Percentiles rank a stretch among this genome's conserved stretches.
These are phyloP conservation scores for Pseudogymnoascus destructans DNA, from an alignment of 2,329 filamentous ascomycete genomes.

Conservation along the genomic window DNA sequence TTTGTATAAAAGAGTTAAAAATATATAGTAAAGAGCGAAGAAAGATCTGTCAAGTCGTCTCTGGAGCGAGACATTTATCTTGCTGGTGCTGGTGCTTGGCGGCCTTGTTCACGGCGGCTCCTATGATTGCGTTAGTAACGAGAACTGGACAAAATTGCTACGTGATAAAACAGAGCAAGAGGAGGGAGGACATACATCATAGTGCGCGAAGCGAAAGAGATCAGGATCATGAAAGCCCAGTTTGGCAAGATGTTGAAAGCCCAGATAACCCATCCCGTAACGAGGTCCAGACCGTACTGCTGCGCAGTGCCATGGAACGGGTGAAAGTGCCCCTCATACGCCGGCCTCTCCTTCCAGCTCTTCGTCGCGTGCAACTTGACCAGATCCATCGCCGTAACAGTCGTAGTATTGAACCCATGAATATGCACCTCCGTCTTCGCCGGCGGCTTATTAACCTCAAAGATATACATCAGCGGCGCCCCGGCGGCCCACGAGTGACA, in stretches of 20 bases:
- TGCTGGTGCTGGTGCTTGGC: neutral
- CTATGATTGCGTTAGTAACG: neutral
- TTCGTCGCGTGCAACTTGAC: slow-evolving; percentile 44
- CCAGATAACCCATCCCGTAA: slow-evolving; percentile 56
- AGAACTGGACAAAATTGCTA: neutral
- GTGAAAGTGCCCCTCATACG: slow-evolving; percentile 58
- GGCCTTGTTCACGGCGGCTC: neutral
- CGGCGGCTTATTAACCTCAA: slow-evolving; percentile 52
- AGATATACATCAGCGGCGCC: slow-evolving; percentile 52
- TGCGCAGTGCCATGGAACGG: slow-evolving; percentile 58
- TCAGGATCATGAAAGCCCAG: slow-evolving; percentile 66
- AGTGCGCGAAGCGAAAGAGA: slow-evolving; percentile 59
- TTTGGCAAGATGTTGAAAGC: slow-evolving; percentile 52
- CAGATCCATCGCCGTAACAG: slow-evolving; percentile 50
- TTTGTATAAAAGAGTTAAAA: slow-evolving; percentile 1
- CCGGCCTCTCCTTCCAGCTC: slow-evolving; percentile 33
- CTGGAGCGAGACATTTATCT: neutral
- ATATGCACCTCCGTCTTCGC: slow-evolving; percentile 50
- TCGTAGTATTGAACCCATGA: slow-evolving; percentile 57
- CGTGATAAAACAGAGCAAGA: neutral
- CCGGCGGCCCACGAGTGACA: slow-evolving; percentile 61
- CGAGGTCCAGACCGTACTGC: slow-evolving; percentile 47
- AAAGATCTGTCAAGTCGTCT: neutral
- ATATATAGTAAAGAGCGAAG: neutral
- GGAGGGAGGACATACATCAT: slow-evolving; percentile 54